Evolutionary conservation across 306 rosid species (phyloP), one percentile per base, ranked within the genome.

Genomic region (Boehmeria nivea): DNA sequence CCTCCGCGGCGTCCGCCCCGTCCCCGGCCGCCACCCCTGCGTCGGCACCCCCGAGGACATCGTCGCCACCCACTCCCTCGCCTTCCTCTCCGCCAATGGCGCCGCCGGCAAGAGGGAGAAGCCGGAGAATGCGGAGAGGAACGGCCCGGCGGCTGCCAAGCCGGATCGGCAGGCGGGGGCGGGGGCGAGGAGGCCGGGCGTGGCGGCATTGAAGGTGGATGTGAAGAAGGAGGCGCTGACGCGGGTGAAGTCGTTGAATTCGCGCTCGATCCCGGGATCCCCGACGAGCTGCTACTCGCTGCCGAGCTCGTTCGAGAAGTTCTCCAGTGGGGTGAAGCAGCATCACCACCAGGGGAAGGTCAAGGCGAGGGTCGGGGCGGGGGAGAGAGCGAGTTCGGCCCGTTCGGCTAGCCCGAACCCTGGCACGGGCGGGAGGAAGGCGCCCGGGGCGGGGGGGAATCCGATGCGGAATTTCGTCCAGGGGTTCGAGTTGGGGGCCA

Each of bases 41-140:
- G 86, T 93, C 16, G 99, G 99, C 33, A 82, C 58, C 67, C 99
- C 99, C 43, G 95, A 83, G 54, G 99, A 93, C 72, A 87, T 93
- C 79, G 89, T 85, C 56, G 94, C 95, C 22, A 87, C 88, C 59
- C 74, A 83, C 49, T 78, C 94, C 13, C 91, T 75, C 56, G 89
- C 83, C 2, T 87, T 91, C 65, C 87, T 91, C n/a, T n/a, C n/a
- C n/a, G n/a, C n/a, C 57, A 72, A 55, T 23, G 65, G 71, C 48
- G 68, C 47, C 64, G 67, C 68, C 58, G 64, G 48, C 61, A 20
- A 38, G 14, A 43, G 27, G 7, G 81, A 74, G 26, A 88, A 76
- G 61, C n/a, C n/a, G n/a, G 85, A 82, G 15, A 71, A 78, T 20
- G 37, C 58, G 44, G 87, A 85, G 27, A 87, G 77, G 70, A 84